Conservation (phyloP, 2,329 filamentous ascomycete genomes). For the Aureobasidium sp. region DNA sequence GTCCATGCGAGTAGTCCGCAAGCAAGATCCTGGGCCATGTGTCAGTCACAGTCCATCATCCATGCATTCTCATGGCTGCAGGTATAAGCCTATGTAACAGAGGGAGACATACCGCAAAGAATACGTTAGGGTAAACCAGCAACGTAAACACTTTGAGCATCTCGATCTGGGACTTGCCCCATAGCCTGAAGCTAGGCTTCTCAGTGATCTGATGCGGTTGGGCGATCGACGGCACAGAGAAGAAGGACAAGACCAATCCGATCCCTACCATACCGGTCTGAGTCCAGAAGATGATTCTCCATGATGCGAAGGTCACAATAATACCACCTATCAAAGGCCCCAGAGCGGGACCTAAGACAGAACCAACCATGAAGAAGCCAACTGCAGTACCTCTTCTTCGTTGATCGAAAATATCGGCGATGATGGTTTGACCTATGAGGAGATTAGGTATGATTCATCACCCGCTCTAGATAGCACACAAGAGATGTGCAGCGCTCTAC, state of each 20-base stretch:
- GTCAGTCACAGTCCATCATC: too few species aligned
- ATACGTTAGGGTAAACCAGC: conserved; percentile 58
- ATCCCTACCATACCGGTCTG: conserved; percentile 56
- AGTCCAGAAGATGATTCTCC: conserved; percentile 68
- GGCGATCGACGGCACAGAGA: conserved; percentile 45
- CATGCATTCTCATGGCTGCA: too few species aligned
- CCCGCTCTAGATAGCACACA: too few species aligned
- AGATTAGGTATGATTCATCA: neutral
- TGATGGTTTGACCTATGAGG: conserved; percentile 37
- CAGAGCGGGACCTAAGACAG: conserved; percentile 53
- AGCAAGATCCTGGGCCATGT: conserved; percentile 23
- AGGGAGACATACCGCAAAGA: conserved; percentile 40
- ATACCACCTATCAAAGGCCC: conserved; percentile 58
- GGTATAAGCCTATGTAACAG: too few species aligned
- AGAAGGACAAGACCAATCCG: conserved; percentile 49
- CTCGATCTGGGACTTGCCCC: conserved; percentile 46
- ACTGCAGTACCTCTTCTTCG: conserved; percentile 56
- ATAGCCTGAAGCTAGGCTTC: neutral
- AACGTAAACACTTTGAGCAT: conserved; percentile 53
- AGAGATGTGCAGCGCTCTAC: too few species aligned
- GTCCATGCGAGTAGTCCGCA: conserved; percentile 61
- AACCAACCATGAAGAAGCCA: conserved; percentile 61
- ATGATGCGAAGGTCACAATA: conserved; percentile 62
- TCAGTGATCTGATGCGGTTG: conserved; percentile 1
- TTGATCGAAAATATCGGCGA: conserved; percentile 42